Percentiles rank a stretch among this genome's conserved stretches.
phyloP scores from a whole-genome alignment of 140 eudicot genomes.

The Flaveria floridana region DNA sequence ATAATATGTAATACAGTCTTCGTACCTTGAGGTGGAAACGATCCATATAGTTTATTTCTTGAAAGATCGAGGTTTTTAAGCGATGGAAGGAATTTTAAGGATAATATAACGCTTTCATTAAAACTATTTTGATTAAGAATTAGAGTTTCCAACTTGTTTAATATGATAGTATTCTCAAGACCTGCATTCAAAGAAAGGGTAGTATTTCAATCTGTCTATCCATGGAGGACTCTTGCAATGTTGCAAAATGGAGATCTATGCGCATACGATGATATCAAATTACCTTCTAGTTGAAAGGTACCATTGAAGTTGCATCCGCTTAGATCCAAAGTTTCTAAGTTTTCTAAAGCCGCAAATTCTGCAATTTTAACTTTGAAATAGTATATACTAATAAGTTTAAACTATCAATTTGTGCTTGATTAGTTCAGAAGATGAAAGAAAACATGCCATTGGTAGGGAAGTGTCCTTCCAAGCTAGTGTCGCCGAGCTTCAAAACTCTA shows the following conservation, averaged over 20 bases:
- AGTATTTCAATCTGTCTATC: background rate
- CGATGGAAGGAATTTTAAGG: background rate
- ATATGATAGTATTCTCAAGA: slow-evolving; percentile 1
- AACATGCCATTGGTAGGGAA: slow-evolving; percentile 26
- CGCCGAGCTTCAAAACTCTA: background rate
- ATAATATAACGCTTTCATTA: background rate
- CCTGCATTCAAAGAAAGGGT: background rate
- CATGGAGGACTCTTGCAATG: background rate
- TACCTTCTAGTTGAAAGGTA: background rate
- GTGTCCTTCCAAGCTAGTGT: background rate
- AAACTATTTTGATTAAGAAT: background rate
- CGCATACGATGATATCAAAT: background rate
- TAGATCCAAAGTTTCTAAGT: slow-evolving; percentile 33
- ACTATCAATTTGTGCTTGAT: background rate
- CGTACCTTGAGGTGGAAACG: slow-evolving; percentile 28
- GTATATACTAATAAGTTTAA: too few relatives aligned
- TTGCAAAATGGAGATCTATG: background rate
- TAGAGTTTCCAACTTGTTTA: slow-evolving; percentile 27
- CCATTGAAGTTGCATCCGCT: background rate
- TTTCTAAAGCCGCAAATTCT: slow-evolving; percentile 30
- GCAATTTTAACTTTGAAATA: background rate
- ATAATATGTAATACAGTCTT: background rate
- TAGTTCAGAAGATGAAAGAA: background rate
- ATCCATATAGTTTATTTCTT: background rate
- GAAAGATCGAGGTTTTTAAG: slow-evolving; percentile 9